Percentiles rank a stretch among this genome's conserved stretches.
phyloP scores from a whole-genome alignment of 805 yeast species.

The Ogataea parapolymorpha region DNA sequence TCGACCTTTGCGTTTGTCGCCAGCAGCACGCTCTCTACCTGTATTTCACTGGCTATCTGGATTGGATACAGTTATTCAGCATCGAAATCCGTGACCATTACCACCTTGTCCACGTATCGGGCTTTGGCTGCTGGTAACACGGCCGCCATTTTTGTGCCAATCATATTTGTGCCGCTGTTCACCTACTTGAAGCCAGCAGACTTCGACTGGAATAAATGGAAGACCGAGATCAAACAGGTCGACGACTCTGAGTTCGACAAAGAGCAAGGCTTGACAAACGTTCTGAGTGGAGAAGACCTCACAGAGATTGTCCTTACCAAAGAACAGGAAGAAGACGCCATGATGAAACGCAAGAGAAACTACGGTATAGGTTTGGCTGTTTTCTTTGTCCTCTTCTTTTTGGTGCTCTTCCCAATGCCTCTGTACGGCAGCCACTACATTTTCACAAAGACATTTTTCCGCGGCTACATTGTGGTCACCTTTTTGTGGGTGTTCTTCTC shows the following conservation, averaged over 20 bases:
- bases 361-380: constrained; percentile 26
- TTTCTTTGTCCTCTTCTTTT: constrained; percentile 30
- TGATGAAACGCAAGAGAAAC: constrained; percentile 27
- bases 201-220: constrained; percentile 51
- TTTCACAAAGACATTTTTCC: constrained; percentile 36
- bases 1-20: constrained; percentile 43
- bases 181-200: constrained; percentile 43
- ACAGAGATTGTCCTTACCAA: constrained; percentile 28
- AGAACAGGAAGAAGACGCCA: constrained; percentile 21
- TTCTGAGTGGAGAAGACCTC: constrained; percentile 29
- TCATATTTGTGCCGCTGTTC: constrained; percentile 42
- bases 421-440: constrained; percentile 39
- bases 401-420: constrained; percentile 37
- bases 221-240: constrained; percentile 38
- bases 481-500: constrained; percentile 40
- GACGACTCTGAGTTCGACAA: constrained; percentile 37
- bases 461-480: constrained; percentile 38
- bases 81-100: constrained; percentile 24
- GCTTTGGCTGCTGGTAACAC: constrained; percentile 57
- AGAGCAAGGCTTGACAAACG: constrained; percentile 29
- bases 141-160: constrained; percentile 50
- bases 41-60: constrained; percentile 42
- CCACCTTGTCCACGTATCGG: constrained; percentile 44
- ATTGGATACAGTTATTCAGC: constrained; percentile 36
- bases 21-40: constrained; percentile 44